Percentiles rank a stretch among this genome's conserved stretches.
Evolutionary conservation across 2,329 filamentous ascomycete species (phyloP).

Genomic region (Stachybotrys chartarum): DNA sequence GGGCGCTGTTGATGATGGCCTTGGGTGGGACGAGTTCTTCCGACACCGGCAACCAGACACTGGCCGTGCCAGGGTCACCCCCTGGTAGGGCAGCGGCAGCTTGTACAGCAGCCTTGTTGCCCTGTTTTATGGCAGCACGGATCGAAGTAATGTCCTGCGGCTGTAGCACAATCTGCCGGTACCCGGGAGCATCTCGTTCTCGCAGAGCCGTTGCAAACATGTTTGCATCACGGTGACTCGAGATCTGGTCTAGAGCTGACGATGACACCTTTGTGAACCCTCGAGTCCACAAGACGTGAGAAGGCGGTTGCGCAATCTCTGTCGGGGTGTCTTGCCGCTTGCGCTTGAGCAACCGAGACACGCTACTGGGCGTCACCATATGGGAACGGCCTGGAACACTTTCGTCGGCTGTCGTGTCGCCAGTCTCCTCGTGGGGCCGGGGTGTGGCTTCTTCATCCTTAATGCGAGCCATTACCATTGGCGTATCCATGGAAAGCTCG

Average conservation of each 20-base stretch:
- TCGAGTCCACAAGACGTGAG: slow-evolving; percentile 67
- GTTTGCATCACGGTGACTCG: slow-evolving; percentile 69
- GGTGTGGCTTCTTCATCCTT: slow-evolving; percentile 56
- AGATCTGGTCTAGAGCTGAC: slow-evolving; percentile 68
- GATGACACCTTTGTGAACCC: slow-evolving; percentile 67
- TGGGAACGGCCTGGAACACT: slow-evolving; percentile 32
- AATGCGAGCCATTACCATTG: slow-evolving; percentile 33
- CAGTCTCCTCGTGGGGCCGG: slow-evolving; percentile 43
- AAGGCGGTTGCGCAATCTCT: slow-evolving; percentile 46
- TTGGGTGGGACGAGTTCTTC: slow-evolving; percentile 77
- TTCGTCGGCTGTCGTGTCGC: slow-evolving; percentile 50
- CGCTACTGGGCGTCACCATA: slow-evolving; percentile 26
- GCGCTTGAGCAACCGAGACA: slow-evolving; percentile 40
- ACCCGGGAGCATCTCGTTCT: slow-evolving; percentile 69
- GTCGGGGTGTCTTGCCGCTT: slow-evolving; percentile 48
- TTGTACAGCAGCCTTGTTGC: slow-evolving; percentile 57
- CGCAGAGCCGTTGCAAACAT: slow-evolving; percentile 73
- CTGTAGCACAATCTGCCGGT: slow-evolving; percentile 64
- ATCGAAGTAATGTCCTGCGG: slow-evolving; percentile 75
- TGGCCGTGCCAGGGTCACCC: slow-evolving; percentile 47
- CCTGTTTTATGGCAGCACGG: slow-evolving; percentile 66
- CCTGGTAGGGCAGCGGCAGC: slow-evolving; percentile 55
- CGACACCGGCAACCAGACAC: slow-evolving; percentile 60
- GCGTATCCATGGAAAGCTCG: slow-evolving; percentile 38
- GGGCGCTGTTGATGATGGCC: slow-evolving; percentile 86